Conservation (phyloP, 2,329 filamentous ascomycete species). For the Colletotrichum theobromicola region DNA sequence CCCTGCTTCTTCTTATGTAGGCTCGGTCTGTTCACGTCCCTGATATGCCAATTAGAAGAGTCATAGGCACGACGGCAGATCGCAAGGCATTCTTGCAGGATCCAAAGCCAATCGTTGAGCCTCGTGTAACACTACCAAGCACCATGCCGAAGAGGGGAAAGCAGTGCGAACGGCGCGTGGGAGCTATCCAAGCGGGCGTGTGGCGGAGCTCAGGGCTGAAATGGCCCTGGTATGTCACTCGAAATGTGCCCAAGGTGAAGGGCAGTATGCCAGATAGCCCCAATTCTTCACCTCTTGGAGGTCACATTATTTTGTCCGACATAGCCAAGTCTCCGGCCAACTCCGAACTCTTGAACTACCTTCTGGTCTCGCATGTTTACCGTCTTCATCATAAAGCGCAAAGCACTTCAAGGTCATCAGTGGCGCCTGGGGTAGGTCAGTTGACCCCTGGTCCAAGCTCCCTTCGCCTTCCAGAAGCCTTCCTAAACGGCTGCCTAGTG, state of each 20-base stretch:
- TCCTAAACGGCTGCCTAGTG: constrained; percentile 11
- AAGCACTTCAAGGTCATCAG: background rate
- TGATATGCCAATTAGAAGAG: background rate
- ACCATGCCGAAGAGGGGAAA: background rate
- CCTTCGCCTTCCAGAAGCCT: constrained; percentile 16
- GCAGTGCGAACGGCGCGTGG: background rate
- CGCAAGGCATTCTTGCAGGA: background rate
- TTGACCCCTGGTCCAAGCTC: background rate
- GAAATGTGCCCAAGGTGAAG: background rate
- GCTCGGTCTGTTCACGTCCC: background rate
- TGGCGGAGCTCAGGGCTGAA: background rate
- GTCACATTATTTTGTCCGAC: background rate
- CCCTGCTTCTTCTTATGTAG: background rate
- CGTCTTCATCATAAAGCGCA: background rate
- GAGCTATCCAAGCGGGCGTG: background rate
- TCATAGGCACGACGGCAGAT: background rate
- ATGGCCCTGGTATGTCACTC: background rate
- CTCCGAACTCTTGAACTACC: background rate
- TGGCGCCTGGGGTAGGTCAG: background rate
- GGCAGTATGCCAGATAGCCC: background rate
- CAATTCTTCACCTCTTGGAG: background rate
- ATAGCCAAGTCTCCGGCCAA: background rate
- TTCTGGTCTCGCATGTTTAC: accelerated
- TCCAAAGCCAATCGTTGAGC: background rate
- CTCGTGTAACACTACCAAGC: background rate